Base-by-base conservation (phyloP, 176 grass and related monocot genomes). In the Thalia dealbata region DNA sequence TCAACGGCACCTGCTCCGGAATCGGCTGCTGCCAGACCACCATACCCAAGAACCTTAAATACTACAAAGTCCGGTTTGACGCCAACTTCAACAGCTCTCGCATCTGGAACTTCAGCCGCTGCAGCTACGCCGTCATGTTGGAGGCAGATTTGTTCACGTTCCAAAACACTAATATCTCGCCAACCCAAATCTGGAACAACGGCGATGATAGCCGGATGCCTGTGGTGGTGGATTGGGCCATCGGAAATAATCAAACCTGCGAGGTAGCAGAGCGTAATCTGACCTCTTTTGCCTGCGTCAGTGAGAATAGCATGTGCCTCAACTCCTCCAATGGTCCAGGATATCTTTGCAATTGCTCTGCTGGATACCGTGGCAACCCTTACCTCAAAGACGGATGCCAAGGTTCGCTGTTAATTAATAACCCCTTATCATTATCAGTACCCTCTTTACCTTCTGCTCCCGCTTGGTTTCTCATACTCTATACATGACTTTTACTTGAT, bases 171-270 rank as follows among this genome's bases (percentile, higher is more conserved):
- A 71, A 79, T 19, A 3, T 26, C 10, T 71, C 25, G 2, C 48
- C 67, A 0, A 23, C 43, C 1, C 23, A 5, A 1, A 58, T 85
- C 1, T 2, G 10, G 25, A 14, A 6, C 13, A 14, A 14, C 1
- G 12, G 2, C 14, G 10, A 46, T 4, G 1, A 1, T 4, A 38
- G 32, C 32, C 1, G 32, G 1, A 69, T 22, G n/a, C 67, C 85
- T 0, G 2, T 87, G 5, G 11, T 77, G 3, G 0, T 89, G 15
- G 83, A 90, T 18, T 89, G 83, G 83, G 62, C 83, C 0, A 48
- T 89, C 3, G 69, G 73, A 3, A 30, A 72, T 0, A 24, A n/a
- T n/a, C n/a, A 71, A 0, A 72, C 21, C 0, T 89, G 87, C 1
- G 11, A 35, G 3, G 26, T 38, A 38, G 32, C 32, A 4, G 3